Evolutionary conservation across 768 basidiomycete genomes (phyloP), one percentile per base, ranked within the genome.

Genomic region (Mycena rebaudengoi): DNA sequence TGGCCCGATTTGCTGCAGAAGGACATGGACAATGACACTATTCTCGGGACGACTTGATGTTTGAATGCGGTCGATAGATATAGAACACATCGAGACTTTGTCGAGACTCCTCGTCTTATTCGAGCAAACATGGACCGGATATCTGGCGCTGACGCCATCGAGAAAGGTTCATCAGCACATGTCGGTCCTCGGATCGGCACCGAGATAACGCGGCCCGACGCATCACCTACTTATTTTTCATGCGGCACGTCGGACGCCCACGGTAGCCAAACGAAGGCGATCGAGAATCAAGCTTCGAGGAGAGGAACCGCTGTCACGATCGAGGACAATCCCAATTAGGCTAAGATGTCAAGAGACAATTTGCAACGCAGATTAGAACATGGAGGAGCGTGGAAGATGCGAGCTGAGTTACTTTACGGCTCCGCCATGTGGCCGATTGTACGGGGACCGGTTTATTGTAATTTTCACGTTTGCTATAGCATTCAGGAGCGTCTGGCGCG

Each of bases 221-320:
- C 16, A 20, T n/a, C 11, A 11, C 4, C 5, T 53, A 44, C 45
- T 62, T n/a, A 60, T 62, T 60, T 60, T 73, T 63, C 68, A 69
- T 76, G 77, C 78, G 76, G 65, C 62, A 62, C 69, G 50, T 74
- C 76, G 75, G 78, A 68, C 73, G n/a, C n/a, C n/a, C n/a, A n/a
- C n/a, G n/a, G n/a, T 60, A 18, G 32, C 33, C 40, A 25, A 35
- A 44, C n/a, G n/a, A 33, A 45, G 32, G 20, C 26, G 30, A 50
- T 50, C 46, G 57, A 49, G 50, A 33, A 64, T 64, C 55, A 64
- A 37, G 45, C 45, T 48, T 62, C 61, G 25, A 63, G 54, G 62
- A 55, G n/a, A n/a, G n/a, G n/a, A 62, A 45, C 7, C 21, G 43
- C 13, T 30, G 21, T 13, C 44, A 45, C 29, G 52, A 58, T 41